A percentile compares a stretch with the other conserved stretches of the same genome.
phyloP scores from a whole-genome alignment of 2,329 filamentous ascomycete species.

The Mycosphaerella arachidis region DNA sequence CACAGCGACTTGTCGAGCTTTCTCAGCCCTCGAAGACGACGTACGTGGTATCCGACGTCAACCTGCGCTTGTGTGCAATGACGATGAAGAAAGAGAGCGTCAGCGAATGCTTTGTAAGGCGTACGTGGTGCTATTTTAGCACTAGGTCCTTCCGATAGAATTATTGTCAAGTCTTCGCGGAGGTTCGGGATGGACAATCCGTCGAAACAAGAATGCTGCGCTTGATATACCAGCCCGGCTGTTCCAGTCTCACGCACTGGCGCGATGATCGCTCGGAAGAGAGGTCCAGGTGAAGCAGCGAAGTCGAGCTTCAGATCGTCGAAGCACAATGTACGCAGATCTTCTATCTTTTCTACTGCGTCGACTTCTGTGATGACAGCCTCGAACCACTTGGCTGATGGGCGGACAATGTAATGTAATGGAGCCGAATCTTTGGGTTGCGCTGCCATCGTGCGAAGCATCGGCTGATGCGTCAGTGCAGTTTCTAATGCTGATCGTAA shows the following conservation, averaged over 20 bases:
- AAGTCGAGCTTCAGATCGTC: conserved; percentile 9
- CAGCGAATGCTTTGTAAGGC: conserved; percentile 10
- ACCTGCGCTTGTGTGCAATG: conserved; percentile 1
- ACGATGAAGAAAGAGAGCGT: not conserved
- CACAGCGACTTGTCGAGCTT: not conserved
- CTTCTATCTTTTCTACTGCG: conserved; percentile 3
- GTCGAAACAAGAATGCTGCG: conserved; percentile 14
- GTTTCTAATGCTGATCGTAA: conserved; percentile 4
- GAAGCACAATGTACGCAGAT: conserved; percentile 1
- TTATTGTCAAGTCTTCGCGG: conserved; percentile 4
- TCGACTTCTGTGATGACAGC: conserved; percentile 4
- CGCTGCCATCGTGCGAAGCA: conserved; percentile 6
- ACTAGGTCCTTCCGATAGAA: not conserved
- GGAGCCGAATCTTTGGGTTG: not conserved
- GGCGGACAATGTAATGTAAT: conserved; percentile 8
- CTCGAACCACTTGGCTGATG: not conserved
- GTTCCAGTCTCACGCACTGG: conserved; percentile 4
- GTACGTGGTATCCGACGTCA: conserved; percentile 4
- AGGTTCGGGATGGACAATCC: conserved; percentile 2
- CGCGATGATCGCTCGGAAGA: conserved; percentile 5
- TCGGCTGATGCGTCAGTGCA: conserved; percentile 3
- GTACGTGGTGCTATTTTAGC: not conserved
- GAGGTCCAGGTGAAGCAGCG: conserved; percentile 9
- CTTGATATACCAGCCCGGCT: conserved; percentile 6
- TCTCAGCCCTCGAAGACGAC: conserved; percentile 5